These are phyloP conservation scores for Ormosia semicastrata DNA, from an alignment of 306 rosid species.

Conservation along the genomic window DNA sequence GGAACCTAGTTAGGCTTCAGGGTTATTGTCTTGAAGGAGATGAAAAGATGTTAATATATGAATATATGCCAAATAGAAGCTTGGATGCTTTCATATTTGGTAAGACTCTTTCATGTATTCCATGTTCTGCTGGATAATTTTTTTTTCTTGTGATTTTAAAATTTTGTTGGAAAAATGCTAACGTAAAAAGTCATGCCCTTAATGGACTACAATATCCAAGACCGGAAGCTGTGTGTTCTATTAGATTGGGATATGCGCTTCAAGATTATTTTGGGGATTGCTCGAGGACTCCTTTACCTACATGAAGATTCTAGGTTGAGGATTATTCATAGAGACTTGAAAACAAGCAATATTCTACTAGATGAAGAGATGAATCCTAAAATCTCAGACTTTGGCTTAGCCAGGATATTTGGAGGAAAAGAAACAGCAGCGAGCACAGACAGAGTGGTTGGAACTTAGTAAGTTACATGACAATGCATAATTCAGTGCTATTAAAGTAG, in stretches of 20 bases:
- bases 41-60: conserved; percentile 74
- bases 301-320: conserved; percentile 80
- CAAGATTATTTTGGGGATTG: conserved; percentile 68
- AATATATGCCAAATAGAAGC: conserved; percentile 79
- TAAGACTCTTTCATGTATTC: conserved; percentile 26
- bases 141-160: not conserved
- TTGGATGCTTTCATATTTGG: conserved; percentile 77
- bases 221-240: conserved; percentile 44
- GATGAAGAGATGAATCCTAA: conserved; percentile 77
- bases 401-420: conserved; percentile 68
- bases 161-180: not conserved
- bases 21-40: conserved; percentile 82
- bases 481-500: not conserved
- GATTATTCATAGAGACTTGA: conserved; percentile 72
- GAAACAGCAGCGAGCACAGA: conserved; percentile 59
- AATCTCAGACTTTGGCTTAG: conserved; percentile 80
- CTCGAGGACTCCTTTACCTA: conserved; percentile 78
- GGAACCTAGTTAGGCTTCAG: conserved; percentile 74
- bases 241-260: conserved; percentile 71
- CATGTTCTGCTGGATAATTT: not conserved
- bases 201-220: conserved; percentile 37
- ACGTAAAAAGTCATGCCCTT: conserved; percentile 1
- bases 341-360: conserved; percentile 68
- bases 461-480: conserved; percentile 31
- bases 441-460: conserved; percentile 89